Percentiles rank a stretch among this genome's conserved stretches.
These are phyloP conservation scores for Phylloporus sp. DNA, from an alignment of 1,284 basidiomycete species.

Conservation along the genomic window DNA sequence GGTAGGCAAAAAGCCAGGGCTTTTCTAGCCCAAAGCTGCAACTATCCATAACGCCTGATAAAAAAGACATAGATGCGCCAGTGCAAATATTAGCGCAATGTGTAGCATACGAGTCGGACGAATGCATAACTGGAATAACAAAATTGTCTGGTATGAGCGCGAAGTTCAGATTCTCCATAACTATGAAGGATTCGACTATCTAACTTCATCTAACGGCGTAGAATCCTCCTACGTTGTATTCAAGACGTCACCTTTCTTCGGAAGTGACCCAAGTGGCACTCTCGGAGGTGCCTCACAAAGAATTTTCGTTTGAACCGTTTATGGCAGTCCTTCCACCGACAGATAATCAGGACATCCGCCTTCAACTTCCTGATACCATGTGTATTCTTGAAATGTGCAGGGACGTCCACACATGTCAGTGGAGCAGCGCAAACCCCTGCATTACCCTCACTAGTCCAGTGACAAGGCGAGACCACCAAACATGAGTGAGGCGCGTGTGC, in stretches of 20 bases:
- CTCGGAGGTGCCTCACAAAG: slow-evolving; percentile 3
- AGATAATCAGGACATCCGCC: neutral
- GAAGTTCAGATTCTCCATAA: too few relatives aligned
- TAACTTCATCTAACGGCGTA: too few relatives aligned
- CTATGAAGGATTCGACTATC: too few relatives aligned
- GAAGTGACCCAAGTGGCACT: neutral
- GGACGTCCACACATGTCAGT: neutral
- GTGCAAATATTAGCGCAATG: too few relatives aligned
- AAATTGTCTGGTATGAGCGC: too few relatives aligned
- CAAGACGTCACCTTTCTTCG: neutral
- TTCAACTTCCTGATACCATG: neutral
- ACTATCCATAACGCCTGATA: too few relatives aligned
- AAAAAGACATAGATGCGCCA: too few relatives aligned
- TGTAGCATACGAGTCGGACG: too few relatives aligned
- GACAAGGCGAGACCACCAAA: neutral
- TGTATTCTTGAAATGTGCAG: neutral
- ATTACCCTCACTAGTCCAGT: neutral
- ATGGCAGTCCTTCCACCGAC: neutral
- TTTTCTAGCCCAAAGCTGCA: too few relatives aligned
- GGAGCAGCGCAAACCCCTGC: neutral
- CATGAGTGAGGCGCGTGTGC: neutral
- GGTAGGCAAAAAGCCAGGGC: too few relatives aligned
- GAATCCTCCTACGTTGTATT: too few relatives aligned
- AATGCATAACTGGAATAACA: too few relatives aligned
- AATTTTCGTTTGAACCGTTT: neutral